phyloP scores from a whole-genome alignment of 257 asterid species.

The Nicotiana knightiana region DNA sequence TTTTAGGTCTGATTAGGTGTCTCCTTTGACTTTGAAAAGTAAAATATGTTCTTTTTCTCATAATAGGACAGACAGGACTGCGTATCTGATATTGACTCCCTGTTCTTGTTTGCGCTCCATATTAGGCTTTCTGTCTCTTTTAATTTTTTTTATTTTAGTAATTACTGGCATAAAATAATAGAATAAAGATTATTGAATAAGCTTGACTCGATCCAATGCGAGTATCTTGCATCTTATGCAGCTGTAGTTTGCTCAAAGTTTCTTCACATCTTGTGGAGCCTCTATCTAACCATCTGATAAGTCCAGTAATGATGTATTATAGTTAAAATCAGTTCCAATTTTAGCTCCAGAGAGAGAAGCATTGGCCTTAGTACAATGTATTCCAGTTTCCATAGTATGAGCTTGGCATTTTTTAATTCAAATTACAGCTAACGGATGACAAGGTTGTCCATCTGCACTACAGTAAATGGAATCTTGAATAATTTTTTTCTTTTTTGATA shows the following conservation, averaged over 20 bases:
- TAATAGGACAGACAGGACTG: neutral
- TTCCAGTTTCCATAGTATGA: neutral
- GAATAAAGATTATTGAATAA: neutral
- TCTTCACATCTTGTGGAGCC: neutral
- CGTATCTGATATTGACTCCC: neutral
- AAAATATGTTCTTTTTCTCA: neutral
- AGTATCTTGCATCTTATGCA: neutral
- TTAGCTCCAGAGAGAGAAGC: neutral
- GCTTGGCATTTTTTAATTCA: neutral
- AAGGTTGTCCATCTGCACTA: neutral
- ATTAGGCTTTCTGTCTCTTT: neutral
- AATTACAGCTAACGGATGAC: neutral
- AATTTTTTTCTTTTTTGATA: neutral
- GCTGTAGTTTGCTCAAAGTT: neutral
- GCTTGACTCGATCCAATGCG: neutral
- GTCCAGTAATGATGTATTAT: neutral
- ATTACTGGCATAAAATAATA: constrained; percentile 3
- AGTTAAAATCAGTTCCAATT: neutral
- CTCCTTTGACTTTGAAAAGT: neutral
- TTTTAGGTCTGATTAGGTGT: constrained; percentile 6
- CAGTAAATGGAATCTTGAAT: neutral
- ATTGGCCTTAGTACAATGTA: neutral
- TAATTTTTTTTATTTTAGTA: neutral
- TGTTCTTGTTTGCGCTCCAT: neutral
- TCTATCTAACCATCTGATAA: neutral